Conservation (phyloP, 1,284 basidiomycete genomes). For the Fistulinella staudtii region DNA sequence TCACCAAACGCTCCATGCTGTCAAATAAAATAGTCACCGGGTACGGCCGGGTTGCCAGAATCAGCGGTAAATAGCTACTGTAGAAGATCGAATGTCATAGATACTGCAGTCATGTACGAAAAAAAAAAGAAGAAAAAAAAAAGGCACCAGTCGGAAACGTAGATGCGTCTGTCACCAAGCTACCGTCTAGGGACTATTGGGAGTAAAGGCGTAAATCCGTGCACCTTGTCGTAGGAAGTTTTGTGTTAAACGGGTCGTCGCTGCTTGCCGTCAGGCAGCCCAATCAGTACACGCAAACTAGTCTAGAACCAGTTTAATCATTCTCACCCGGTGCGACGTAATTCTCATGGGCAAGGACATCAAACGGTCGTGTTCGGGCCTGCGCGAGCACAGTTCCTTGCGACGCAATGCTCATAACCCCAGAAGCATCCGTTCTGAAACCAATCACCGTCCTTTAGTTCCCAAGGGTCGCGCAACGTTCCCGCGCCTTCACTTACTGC, state of each 20-base stretch:
- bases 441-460: slow-evolving; percentile 16
- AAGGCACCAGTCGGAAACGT: no score
- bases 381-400: slow-evolving; percentile 61
- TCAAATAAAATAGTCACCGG: slow-evolving; percentile 9
- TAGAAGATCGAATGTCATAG: slow-evolving; percentile 30
- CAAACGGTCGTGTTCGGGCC: slow-evolving; percentile 69
- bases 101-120: slow-evolving; percentile 15
- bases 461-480: slow-evolving; percentile 12
- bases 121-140: no score
- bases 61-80: slow-evolving; percentile 23
- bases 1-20: slow-evolving; percentile 13
- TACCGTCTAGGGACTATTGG: slow-evolving; percentile 32
- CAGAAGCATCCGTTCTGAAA: slow-evolving; percentile 49
- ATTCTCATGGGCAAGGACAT: slow-evolving; percentile 64
- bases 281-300: slow-evolving; percentile 19
- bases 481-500: slow-evolving; percentile 54
- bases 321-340: slow-evolving; percentile 78
- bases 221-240: slow-evolving; percentile 76
- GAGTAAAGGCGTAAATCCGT: slow-evolving; percentile 59
- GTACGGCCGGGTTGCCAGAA: slow-evolving; percentile 6
- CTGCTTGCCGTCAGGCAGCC: slow-evolving; percentile 24
- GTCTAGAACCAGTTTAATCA: slow-evolving; percentile 18
- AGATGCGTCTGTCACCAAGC: no score
- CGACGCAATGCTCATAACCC: slow-evolving; percentile 44
- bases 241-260: slow-evolving; percentile 46